Evolutionary conservation across 108 stramenopile genomes (phyloP), one percentile per base, ranked within the genome.

Genomic region (Pseudonitzschia multistriata): DNA sequence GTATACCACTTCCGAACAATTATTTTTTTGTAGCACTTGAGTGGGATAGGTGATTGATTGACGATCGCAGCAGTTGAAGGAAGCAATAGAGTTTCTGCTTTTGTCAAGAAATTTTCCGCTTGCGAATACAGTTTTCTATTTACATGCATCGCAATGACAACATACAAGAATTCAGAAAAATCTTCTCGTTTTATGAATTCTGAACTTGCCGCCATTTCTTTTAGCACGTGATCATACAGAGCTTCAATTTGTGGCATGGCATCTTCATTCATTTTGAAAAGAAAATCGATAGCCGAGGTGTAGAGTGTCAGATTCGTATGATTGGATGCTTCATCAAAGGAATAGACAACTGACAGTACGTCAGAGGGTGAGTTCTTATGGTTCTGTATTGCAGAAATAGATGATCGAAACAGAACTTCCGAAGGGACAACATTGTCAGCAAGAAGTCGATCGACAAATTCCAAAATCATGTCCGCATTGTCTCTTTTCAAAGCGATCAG

Each of bases 1-100:
- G 65, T 62, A 42, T 72, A 70, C 72, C 72, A 79, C 1, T 67
- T 62, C 37, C 72, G 78, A 59, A 70, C 55, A 31, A 79, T 59
- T 8, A 70, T 36, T 15, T 36, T 35, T 15, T 67, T 48, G 49
- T 72, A 79, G 54, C 65, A 52, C 5, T 68, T 68, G 19, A 72
- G 31, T 36, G 77, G 71, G 57, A 72, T 71, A 25, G 61, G 30
- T 7, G 37, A 72, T 10, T 25, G 33, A 19, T 25, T 48, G n/a
- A 42, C 25, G 22, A 42, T 47, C 5, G 55, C 39, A 0, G 3
- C 36, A 3, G 30, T 56, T 2, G 19, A 37, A 14, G 52, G 33
- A 27, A 70, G 60, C 40, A 73, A 25, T 17, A 72, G 49, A 13
- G 28, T 39, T 70, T 79, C 72, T 0, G 68, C 72, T 24, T 48